Conservation (phyloP, 2,329 filamentous ascomycete genomes). For the Mycosphaerelloides madeirae region DNA sequence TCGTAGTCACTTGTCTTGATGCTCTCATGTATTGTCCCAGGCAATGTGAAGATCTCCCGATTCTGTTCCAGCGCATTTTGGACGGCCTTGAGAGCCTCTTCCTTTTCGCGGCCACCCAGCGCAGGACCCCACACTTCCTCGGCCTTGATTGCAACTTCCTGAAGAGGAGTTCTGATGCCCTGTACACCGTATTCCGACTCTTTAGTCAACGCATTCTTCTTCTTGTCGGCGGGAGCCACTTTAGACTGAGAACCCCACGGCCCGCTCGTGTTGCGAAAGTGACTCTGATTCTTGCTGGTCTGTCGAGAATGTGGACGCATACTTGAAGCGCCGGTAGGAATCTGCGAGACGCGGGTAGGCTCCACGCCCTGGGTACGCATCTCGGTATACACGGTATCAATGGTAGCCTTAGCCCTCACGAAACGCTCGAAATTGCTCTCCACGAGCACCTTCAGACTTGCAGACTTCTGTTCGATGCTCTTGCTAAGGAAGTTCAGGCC, state of each 20-base stretch:
- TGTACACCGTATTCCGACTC: conserved; percentile 87
- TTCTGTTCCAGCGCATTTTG: conserved; percentile 72
- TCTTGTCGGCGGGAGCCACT: conserved; percentile 49
- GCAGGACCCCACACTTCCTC: conserved; percentile 98
- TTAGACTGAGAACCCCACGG: conserved; percentile 36
- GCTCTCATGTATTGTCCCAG: conserved; percentile 69
- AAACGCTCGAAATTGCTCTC: conserved; percentile 98
- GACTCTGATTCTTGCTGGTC: conserved; percentile 56
- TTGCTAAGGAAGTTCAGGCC: conserved; percentile 81
- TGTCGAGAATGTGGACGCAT: conserved; percentile 58
- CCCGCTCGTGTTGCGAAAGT: conserved; percentile 34
- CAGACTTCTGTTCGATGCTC: conserved; percentile 96
- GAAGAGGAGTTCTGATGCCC: conserved; percentile 80
- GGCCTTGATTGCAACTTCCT: conserved; percentile 88
- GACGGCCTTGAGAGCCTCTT: conserved; percentile 77
- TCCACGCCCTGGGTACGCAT: conserved; percentile 72
- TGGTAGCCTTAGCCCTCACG: conserved; percentile 93
- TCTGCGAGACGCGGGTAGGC: conserved; percentile 14
- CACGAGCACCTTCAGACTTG: conserved; percentile 89
- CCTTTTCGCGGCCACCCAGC: conserved; percentile 82
- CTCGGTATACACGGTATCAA: conserved; percentile 97
- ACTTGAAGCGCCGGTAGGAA: conserved; percentile 9
- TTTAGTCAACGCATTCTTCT: conserved; percentile 86
- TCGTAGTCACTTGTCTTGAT: conserved; percentile 93
- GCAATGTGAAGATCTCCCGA: conserved; percentile 76